phyloP scores from a whole-genome alignment of 2,329 filamentous ascomycete genomes.

The Neofusicoccum sp. region DNA sequence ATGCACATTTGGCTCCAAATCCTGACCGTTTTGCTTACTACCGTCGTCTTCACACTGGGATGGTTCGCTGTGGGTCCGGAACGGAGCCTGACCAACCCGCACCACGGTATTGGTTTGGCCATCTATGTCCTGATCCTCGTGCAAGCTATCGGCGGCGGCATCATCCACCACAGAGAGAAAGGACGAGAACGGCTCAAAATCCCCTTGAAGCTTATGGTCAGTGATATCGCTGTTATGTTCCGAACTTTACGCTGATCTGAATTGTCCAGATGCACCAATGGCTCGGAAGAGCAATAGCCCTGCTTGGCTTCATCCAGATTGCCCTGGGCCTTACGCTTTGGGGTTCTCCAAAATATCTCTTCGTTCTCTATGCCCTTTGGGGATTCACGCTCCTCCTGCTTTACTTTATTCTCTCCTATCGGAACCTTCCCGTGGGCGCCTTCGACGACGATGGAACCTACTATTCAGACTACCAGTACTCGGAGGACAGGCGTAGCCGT shows the following conservation, averaged over 20 bases:
- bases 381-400: constrained; percentile 70
- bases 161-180: constrained; percentile 61
- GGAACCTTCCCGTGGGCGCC: constrained; percentile 58
- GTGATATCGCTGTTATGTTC: constrained; percentile 25
- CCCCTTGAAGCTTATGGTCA: constrained; percentile 61
- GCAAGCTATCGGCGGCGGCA: constrained; percentile 69
- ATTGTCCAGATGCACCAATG: constrained; percentile 76
- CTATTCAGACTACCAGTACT: constrained; percentile 57
- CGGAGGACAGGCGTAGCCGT: constrained; percentile 44
- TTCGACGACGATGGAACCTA: constrained; percentile 62
- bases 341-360: constrained; percentile 81
- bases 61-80: constrained; percentile 77
- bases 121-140: constrained; percentile 73
- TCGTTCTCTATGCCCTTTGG: constrained; percentile 83
- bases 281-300: constrained; percentile 74
- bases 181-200: constrained; percentile 56
- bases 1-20: constrained; percentile 77
- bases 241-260: neutral
- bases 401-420: constrained; percentile 81
- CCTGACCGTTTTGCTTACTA: constrained; percentile 66
- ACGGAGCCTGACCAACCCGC: constrained; percentile 75
- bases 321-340: constrained; percentile 89
- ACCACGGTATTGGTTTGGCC: constrained; percentile 81
- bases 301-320: constrained; percentile 85
- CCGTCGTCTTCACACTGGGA: constrained; percentile 73